These are phyloP conservation scores for Limonomyces culmigenus DNA, from an alignment of 1,284 basidiomycete genomes.

Conservation along the genomic window DNA sequence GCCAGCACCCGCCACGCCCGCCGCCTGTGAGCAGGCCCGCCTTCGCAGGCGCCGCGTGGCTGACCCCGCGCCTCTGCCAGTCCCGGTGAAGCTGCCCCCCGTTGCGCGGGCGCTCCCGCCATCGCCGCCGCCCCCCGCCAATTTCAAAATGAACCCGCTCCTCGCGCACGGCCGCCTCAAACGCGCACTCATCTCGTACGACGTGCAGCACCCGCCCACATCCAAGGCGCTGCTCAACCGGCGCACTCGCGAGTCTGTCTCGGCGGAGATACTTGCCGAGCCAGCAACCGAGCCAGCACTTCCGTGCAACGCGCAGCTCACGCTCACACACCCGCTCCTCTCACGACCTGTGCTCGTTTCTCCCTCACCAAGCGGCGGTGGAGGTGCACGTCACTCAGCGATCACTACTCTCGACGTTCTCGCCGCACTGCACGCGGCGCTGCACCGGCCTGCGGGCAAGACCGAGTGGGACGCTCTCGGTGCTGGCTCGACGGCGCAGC, in stretches of 20 bases:
- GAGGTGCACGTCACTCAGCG: conserved; percentile 12
- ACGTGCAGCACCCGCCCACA: conserved; percentile 39
- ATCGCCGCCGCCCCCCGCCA: too few species aligned
- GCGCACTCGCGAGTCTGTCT: conserved; percentile 32
- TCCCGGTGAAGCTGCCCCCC: background rate
- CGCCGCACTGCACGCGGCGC: conserved; percentile 37
- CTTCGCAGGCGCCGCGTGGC: background rate
- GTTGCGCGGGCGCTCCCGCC: background rate
- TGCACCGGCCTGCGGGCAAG: conserved; percentile 36
- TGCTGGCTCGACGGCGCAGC: conserved; percentile 29
- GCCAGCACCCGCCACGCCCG: background rate
- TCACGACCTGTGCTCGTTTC: conserved; percentile 36
- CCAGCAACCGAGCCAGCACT: conserved; percentile 46
- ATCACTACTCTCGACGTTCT: conserved; percentile 50
- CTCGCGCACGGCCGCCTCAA: conserved; percentile 35
- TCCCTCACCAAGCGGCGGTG: conserved; percentile 9
- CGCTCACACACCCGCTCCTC: conserved; percentile 37
- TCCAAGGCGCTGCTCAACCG: conserved; percentile 38
- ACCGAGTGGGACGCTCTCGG: conserved; percentile 50
- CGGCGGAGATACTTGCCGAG: conserved; percentile 38
- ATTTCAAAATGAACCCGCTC: conserved; percentile 47
- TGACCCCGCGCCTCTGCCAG: background rate
- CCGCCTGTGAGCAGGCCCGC: background rate
- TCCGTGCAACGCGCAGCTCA: conserved; percentile 33
- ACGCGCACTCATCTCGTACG: conserved; percentile 42